Evolutionary conservation across 164 flowering plant genomes (phyloP).

Genomic region (Saururus chinensis): DNA sequence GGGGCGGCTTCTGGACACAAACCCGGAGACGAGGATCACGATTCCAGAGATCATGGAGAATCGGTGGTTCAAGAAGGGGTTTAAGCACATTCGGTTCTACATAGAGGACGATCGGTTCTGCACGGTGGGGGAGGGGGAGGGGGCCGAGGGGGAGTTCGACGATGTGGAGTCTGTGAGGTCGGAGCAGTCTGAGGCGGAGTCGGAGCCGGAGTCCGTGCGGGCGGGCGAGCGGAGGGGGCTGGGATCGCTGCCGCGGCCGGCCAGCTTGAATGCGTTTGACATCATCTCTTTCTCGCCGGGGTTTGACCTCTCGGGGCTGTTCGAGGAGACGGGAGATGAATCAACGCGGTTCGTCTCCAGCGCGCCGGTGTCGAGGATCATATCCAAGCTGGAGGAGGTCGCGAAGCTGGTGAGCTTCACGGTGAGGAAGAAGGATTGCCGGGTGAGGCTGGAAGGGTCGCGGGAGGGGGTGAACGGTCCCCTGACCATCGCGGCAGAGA

Average conservation of each 20-base stretch:
- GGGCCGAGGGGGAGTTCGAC: slow-evolving; percentile 3
- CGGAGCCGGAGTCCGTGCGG: slow-evolving; percentile 8
- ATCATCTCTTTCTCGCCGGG: slow-evolving; percentile 21
- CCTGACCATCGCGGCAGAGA: slow-evolving; percentile 70
- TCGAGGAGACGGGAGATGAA: slow-evolving; percentile 36
- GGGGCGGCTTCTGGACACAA: slow-evolving; percentile 16
- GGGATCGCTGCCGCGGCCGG: slow-evolving; percentile 17
- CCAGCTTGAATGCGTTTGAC: slow-evolving; percentile 20
- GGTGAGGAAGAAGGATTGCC: slow-evolving; percentile 76
- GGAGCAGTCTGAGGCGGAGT: slow-evolving; percentile 5
- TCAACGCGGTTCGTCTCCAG: slow-evolving; percentile 50
- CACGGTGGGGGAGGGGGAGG: slow-evolving; percentile 5
- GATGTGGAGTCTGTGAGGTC: slow-evolving; percentile 6
- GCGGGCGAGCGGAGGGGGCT: background rate
- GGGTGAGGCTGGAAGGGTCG: slow-evolving; percentile 65
- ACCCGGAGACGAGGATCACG: slow-evolving; percentile 18
- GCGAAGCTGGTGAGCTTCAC: slow-evolving; percentile 71
- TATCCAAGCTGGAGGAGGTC: slow-evolving; percentile 79
- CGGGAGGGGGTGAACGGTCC: slow-evolving; percentile 75
- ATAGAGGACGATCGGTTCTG: slow-evolving; percentile 15
- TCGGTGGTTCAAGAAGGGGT: slow-evolving; percentile 25
- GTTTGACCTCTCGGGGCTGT: slow-evolving; percentile 19
- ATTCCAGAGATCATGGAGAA: slow-evolving; percentile 20
- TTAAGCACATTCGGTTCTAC: slow-evolving; percentile 18
- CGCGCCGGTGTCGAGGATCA: slow-evolving; percentile 56